Evolutionary conservation across 768 basidiomycete genomes (phyloP).

Genomic region (Phylloporus sp.): DNA sequence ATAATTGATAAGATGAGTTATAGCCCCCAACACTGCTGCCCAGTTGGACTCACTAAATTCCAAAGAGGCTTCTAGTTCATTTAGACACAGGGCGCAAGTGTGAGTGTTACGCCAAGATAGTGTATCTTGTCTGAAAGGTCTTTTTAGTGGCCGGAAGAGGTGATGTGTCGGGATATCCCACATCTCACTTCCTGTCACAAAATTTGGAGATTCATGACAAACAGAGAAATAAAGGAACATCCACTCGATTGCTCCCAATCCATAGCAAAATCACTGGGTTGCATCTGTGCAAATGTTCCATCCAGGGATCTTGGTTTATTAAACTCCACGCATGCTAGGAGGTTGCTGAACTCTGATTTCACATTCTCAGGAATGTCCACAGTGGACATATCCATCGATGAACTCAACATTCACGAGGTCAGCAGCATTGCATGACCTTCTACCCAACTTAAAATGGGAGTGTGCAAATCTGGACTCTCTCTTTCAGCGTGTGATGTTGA

Average conservation of each 20-base stretch:
- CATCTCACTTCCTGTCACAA: not conserved
- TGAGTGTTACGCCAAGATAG: not conserved
- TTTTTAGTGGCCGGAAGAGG: not conserved
- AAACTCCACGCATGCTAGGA: not conserved
- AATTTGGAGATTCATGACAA: not conserved
- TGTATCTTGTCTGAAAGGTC: not conserved
- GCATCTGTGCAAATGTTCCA: not conserved
- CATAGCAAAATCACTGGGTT: not conserved
- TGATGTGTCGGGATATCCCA: not conserved
- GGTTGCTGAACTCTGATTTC: not conserved
- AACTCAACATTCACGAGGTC: too few species aligned
- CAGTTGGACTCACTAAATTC: not conserved
- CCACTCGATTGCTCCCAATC: not conserved
- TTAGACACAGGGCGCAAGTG: not conserved
- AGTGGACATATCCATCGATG: not conserved
- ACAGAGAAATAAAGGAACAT: not conserved
- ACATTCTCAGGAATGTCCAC: not conserved
- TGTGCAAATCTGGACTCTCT: too few species aligned
- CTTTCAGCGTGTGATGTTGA: too few species aligned
- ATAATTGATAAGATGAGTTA: not conserved
- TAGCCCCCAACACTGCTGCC: too few species aligned
- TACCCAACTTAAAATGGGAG: too few species aligned
- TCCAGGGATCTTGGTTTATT: not conserved
- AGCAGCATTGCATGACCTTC: too few species aligned
- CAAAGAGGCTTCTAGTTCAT: not conserved